phyloP scores from a whole-genome alignment of 805 yeast genomes.

The Candida argentea region DNA sequence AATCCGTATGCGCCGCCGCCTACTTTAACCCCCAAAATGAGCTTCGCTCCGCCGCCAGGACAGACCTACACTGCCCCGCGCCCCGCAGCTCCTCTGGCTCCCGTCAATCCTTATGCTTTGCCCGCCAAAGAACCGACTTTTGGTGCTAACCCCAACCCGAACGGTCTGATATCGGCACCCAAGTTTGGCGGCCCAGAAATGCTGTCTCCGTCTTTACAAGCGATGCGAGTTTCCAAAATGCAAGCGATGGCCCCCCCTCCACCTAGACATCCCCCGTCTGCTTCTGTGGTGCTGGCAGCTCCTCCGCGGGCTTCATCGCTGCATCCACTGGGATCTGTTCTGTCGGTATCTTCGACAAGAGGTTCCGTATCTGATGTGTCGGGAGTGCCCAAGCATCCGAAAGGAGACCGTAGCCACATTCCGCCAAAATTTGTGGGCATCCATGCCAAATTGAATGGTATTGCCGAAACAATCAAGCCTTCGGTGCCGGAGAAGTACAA shows the following conservation, averaged over 20 bases:
- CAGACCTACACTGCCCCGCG: slow-evolving; percentile 12
- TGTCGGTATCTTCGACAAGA: slow-evolving; percentile 14
- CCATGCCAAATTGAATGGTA: slow-evolving; percentile 41
- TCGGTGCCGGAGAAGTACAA: slow-evolving; percentile 62
- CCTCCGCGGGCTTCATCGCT: slow-evolving; percentile 7
- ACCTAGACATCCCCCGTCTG: slow-evolving; percentile 15
- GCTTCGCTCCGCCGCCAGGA: slow-evolving; percentile 22
- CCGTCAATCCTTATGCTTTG: slow-evolving; percentile 32
- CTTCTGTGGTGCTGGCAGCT: slow-evolving; percentile 6
- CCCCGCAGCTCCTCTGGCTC: slow-evolving; percentile 11
- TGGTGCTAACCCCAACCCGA: no score
- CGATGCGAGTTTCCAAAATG: neutral
- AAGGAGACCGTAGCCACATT: slow-evolving; percentile 63
- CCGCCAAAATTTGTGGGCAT: slow-evolving; percentile 51
- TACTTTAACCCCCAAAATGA: slow-evolving; percentile 6
- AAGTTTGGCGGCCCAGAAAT: neutral
- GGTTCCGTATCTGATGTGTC: slow-evolving; percentile 14
- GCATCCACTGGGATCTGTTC: no score
- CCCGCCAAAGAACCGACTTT: slow-evolving; percentile 2
- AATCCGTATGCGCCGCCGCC: slow-evolving; percentile 16
- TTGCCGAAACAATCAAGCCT: slow-evolving; percentile 57
- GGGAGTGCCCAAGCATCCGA: slow-evolving; percentile 29
- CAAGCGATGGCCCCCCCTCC: slow-evolving; percentile 13
- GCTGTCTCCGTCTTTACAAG: neutral
- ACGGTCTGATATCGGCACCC: slow-evolving; percentile 5